Evolutionary conservation across 352 stramenopile genomes (phyloP).

Genomic region (Blastocystis sp.): DNA sequence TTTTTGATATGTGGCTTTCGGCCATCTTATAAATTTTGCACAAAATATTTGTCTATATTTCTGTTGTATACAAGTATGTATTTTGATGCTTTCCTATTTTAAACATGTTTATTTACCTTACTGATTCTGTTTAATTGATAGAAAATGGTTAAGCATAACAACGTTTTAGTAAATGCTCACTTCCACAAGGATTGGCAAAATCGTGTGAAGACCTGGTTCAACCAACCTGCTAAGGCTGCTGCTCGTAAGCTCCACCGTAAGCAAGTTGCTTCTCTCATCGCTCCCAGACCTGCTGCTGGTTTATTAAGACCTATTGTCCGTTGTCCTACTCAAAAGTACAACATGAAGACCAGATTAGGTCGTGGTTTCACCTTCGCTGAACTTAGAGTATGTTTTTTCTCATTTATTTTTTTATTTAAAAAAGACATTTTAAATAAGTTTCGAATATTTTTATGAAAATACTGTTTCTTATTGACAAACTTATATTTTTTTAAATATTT

Average conservation of each 20-base stretch:
- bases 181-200: constrained; percentile 98
- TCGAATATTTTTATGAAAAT: background rate
- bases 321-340: constrained; percentile 92
- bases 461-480: background rate
- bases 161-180: constrained; percentile 89
- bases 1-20: no score
- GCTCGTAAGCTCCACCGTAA: constrained; percentile 78
- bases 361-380: constrained; percentile 94
- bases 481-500: constrained; percentile 32
- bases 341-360: constrained; percentile 82
- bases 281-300: constrained; percentile 77
- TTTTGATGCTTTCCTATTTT: no score
- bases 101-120: no score
- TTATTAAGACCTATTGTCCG: constrained; percentile 84
- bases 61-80: no score
- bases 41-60: no score
- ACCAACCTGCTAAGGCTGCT: constrained; percentile 87
- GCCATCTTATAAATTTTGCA: no score
- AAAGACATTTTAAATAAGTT: background rate
- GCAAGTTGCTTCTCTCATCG: constrained; percentile 84
- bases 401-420: no score
- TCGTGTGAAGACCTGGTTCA: constrained; percentile 83
- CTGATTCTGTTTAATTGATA: no score
- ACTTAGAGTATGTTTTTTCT: constrained; percentile 59
- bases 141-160: constrained; percentile 35